phyloP scores from a whole-genome alignment of 306 rosid genomes.

The Erythrophleum fordii region DNA sequence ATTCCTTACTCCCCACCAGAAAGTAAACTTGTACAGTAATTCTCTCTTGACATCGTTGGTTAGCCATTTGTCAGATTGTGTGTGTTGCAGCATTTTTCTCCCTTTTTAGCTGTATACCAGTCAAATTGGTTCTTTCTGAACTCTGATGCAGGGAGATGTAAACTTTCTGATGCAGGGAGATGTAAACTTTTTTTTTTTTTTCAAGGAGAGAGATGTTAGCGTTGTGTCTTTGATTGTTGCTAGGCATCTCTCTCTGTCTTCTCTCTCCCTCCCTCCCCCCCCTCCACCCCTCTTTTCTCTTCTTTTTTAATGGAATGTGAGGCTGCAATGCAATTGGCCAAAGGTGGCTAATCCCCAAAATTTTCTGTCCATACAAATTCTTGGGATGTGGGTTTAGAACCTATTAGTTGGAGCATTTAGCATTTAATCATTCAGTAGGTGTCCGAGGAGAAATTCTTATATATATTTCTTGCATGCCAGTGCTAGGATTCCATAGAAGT shows the following conservation, averaged over 20 bases:
- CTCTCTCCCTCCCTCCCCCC: background rate
- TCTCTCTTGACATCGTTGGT: slow-evolving; percentile 21
- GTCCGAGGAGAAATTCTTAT: background rate
- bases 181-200: background rate
- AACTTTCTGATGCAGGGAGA: slow-evolving; percentile 30
- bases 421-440: slow-evolving; percentile 6
- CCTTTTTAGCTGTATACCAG: slow-evolving; percentile 47
- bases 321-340: slow-evolving; percentile 25
- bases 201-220: background rate
- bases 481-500: background rate
- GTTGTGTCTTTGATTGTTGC: slow-evolving; percentile 20
- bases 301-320: slow-evolving; percentile 4
- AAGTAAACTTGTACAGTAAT: slow-evolving; percentile 44
- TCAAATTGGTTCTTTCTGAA: slow-evolving; percentile 40
- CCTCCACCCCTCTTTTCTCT: background rate
- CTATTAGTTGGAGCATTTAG: background rate
- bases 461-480: background rate
- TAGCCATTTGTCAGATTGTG: slow-evolving; percentile 40
- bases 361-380: background rate
- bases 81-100: slow-evolving; percentile 33
- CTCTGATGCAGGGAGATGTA: slow-evolving; percentile 31
- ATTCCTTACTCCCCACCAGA: slow-evolving; percentile 40
- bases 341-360: background rate
- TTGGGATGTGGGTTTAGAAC: slow-evolving; percentile 13
- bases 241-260: background rate